Percentiles rank a stretch among this genome's conserved stretches.
phyloP scores from a whole-genome alignment of 1,284 basidiomycete species.

The Sanguinoderma infundibulare region DNA sequence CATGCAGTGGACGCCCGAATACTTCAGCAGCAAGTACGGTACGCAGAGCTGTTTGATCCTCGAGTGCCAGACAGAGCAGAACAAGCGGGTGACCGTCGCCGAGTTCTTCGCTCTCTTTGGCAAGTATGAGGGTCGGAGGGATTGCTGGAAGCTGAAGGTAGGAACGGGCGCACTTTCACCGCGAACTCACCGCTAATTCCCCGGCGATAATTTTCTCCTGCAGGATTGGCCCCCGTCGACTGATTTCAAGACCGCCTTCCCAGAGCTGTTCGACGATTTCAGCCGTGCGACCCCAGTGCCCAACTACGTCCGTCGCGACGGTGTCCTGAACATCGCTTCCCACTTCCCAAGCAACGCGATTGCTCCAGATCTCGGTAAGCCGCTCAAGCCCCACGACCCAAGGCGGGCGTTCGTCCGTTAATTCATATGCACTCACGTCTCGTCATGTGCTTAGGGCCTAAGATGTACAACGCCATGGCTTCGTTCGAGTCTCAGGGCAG shows the following conservation, averaged over 20 bases:
- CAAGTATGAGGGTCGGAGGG: conserved; percentile 55
- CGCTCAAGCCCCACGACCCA: conserved; percentile 14
- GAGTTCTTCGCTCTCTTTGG: conserved; percentile 87
- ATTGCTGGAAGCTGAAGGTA: conserved; percentile 86
- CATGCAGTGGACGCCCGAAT: conserved; percentile 81
- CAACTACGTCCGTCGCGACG: conserved; percentile 87
- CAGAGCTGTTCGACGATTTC: conserved; percentile 90
- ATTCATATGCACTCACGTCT: conserved; percentile 1
- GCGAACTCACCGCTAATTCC: conserved; percentile 12
- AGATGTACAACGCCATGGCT: conserved; percentile 83
- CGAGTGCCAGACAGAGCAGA: conserved; percentile 78
- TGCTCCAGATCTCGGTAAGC: conserved; percentile 82
- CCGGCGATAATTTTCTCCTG: neutral
- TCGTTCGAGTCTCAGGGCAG: conserved; percentile 64
- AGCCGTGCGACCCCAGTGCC: conserved; percentile 84
- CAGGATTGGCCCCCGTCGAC: conserved; percentile 92
- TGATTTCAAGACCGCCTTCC: conserved; percentile 85
- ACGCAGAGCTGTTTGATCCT: conserved; percentile 73
- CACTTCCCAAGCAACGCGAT: conserved; percentile 88
- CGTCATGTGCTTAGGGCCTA: conserved; percentile 51
- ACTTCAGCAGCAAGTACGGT: conserved; percentile 76
- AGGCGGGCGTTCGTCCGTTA: conserved; percentile 12
- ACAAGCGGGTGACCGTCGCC: conserved; percentile 65
- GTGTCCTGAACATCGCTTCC: conserved; percentile 84
- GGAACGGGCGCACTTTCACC: conserved; percentile 12